Conservation (phyloP, 2,329 filamentous ascomycete genomes). For the Ophiostoma montium region DNA sequence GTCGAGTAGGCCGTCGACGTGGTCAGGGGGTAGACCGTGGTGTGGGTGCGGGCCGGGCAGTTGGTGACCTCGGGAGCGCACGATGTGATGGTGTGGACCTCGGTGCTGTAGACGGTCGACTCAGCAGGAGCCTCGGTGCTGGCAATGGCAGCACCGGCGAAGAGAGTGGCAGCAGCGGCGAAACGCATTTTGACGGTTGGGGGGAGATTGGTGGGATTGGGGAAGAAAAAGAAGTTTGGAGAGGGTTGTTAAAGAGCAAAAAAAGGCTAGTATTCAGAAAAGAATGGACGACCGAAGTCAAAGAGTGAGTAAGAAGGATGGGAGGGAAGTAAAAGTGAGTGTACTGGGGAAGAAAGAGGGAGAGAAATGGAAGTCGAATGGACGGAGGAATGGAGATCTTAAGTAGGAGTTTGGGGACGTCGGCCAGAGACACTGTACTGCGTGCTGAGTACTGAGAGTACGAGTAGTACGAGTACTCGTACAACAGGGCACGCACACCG, state of each 20-base stretch:
- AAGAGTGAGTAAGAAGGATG: constrained; percentile 17
- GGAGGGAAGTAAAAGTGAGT: constrained; percentile 18
- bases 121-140: constrained; percentile 13
- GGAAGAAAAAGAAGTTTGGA: constrained; percentile 11
- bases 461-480: too few species aligned
- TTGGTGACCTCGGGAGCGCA: constrained; percentile 39
- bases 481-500: too few species aligned
- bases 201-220: constrained; percentile 5
- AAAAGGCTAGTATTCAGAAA: constrained; percentile 19
- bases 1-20: constrained; percentile 39
- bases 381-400: constrained; percentile 15
- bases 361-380: constrained; percentile 11
- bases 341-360: constrained; percentile 23
- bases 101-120: constrained; percentile 41
- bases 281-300: constrained; percentile 30
- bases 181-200: constrained; percentile 47
- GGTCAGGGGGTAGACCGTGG: constrained; percentile 22
- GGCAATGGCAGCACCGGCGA: constrained; percentile 31
- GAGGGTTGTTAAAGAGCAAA: constrained; percentile 12
- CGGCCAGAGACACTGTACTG: too few species aligned
- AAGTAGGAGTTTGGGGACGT: constrained; percentile 18
- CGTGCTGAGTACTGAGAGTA: too few species aligned
- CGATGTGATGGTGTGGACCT: constrained; percentile 47
- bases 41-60: constrained; percentile 27
- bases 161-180: constrained; percentile 31